Base-by-base conservation (phyloP, 331 rosid species). In the Phaseolus coccineus region DNA sequence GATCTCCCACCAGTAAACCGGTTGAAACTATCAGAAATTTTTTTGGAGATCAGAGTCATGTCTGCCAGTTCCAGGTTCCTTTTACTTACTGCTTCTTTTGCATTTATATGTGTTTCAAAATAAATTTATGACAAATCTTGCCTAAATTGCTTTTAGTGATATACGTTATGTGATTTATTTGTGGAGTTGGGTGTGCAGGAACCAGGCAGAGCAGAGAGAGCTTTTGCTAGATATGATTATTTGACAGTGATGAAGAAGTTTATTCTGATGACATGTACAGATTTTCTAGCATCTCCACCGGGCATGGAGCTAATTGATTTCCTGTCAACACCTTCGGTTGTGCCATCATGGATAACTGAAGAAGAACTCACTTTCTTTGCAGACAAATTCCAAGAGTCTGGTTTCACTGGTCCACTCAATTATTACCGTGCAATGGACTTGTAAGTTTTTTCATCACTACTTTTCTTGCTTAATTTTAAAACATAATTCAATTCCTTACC, bases 351-450 rank as follows among this genome's bases (percentile, higher is more conserved):
- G 94, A 88, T 90, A 59, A 87, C 91, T 4, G 94, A 91, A 50
- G 94, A 91, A 74, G 98, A 91, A 28, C 89, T 90, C 69, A 81
- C 11, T 61, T 90, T 88, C 68, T 88, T 77, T 67, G 91, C 98
- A 8, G 97, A 93, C 66, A 88, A 87, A 55, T 91, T 87, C 59
- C 91, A 87, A 73, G 97, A 91, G 77, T 88, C 95, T 50, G 93
- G 98, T 73, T 93, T 91, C 82, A 90, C 93, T 10, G 93, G 97
- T 46, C 87, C 96, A 22, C 81, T 93, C 80, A 94, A 93, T 84
- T 88, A 90, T 76, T 93, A 89, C 74, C 93, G 94, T 10, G 89
- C 96, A 58, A 84, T 91, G 89, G 92, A 91, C 81, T 63, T 88
- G 97, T 94, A 61, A 89, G 94, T 86, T 33, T 47, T 71, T 16